Evolutionary conservation across 306 rosid genomes (phyloP).

Genomic region (Acacia crassicarpa): DNA sequence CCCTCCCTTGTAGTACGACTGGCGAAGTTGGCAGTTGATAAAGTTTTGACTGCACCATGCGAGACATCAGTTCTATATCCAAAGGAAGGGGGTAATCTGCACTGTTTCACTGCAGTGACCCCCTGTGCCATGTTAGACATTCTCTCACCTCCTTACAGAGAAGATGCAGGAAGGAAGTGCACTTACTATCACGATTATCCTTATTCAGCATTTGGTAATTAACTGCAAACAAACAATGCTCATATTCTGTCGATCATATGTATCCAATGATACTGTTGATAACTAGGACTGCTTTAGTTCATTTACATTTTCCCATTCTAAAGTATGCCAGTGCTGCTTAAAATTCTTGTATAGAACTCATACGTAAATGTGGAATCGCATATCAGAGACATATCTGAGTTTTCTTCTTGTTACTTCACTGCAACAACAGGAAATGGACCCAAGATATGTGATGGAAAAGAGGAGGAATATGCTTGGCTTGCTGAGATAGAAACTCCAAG

Average conservation of each 20-base stretch:
- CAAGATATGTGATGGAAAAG: constrained; percentile 43
- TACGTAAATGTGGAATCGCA: not conserved
- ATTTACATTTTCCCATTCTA: not conserved
- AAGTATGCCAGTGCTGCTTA: not conserved
- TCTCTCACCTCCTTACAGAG: constrained; percentile 82
- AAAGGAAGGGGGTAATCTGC: constrained; percentile 79
- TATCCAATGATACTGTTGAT: not conserved
- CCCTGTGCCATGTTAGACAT: constrained; percentile 90
- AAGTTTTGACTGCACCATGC: constrained; percentile 73
- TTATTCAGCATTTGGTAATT: constrained; percentile 70
- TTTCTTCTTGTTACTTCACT: constrained; percentile 21
- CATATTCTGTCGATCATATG: not conserved
- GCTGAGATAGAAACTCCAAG: constrained; percentile 63
- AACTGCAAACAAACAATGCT: constrained; percentile 4
- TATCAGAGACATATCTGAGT: constrained; percentile 9
- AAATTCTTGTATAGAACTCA: constrained; percentile 2
- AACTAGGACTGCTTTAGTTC: not conserved
- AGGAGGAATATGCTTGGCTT: constrained; percentile 92
- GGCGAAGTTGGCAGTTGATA: constrained; percentile 77
- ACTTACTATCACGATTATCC: constrained; percentile 83
- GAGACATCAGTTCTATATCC: constrained; percentile 79
- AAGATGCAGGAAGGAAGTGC: constrained; percentile 82
- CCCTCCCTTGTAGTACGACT: constrained; percentile 57
- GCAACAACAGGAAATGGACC: constrained; percentile 56
- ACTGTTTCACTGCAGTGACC: constrained; percentile 83